Percentiles rank a stretch among this genome's conserved stretches.
Evolutionary conservation across 495 filamentous ascomycete genomes (phyloP).

Genomic region (Terfezia boudieri): DNA sequence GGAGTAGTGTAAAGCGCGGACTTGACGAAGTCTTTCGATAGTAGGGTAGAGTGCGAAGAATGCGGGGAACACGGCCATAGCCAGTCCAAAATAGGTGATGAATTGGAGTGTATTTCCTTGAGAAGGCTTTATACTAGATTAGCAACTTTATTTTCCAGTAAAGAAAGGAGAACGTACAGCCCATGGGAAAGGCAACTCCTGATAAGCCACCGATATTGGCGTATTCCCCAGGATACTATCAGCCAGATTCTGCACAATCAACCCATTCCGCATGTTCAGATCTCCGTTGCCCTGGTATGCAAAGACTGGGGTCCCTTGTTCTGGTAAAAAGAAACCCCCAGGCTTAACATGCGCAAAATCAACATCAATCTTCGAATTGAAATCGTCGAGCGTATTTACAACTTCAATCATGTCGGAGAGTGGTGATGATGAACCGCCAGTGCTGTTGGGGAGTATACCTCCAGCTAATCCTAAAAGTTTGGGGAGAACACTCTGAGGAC

Average conservation of each 20-base stretch:
- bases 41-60: conserved; percentile 79
- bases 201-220: conserved; percentile 41
- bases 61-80: conserved; percentile 51
- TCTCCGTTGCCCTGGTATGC: conserved; percentile 34
- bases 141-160: too few relatives aligned
- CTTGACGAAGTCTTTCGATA: conserved; percentile 48
- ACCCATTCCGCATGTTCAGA: conserved; percentile 27
- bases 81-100: conserved; percentile 55
- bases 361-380: conserved; percentile 37
- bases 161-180: conserved; percentile 10
- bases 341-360: conserved; percentile 46
- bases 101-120: conserved; percentile 55
- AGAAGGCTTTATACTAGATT: conserved; percentile 12
- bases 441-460: too few relatives aligned
- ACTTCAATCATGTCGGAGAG: conserved; percentile 23
- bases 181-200: conserved; percentile 48
- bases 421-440: too few relatives aligned
- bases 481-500: conserved; percentile 31
- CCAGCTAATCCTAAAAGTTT: too few relatives aligned
- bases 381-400: conserved; percentile 41
- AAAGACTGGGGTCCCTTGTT: conserved; percentile 32
- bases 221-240: conserved; percentile 41
- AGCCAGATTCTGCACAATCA: conserved; percentile 51
- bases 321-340: conserved; percentile 48
- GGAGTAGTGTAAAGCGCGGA: conserved; percentile 67